These are phyloP conservation scores for Ophiostoma sp. DNA, from an alignment of 2,329 filamentous ascomycete species.

Conservation along the genomic window DNA sequence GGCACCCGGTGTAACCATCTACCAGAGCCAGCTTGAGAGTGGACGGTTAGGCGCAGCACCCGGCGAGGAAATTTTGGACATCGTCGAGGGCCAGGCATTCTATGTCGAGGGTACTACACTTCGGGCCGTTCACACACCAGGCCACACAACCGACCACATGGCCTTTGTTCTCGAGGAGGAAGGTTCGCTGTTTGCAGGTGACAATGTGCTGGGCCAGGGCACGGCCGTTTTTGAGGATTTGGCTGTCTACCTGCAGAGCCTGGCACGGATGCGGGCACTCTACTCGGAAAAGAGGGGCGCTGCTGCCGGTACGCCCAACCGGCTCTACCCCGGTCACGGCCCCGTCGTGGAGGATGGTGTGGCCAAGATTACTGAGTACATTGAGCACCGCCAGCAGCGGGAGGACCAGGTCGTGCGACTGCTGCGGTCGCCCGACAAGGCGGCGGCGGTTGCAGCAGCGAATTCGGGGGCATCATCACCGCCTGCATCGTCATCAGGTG, in stretches of 20 bases:
- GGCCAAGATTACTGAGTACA: constrained; percentile 76
- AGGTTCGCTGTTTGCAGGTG: constrained; percentile 69
- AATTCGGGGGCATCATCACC: background rate
- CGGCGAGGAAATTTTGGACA: constrained; percentile 32
- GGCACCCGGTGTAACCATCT: constrained; percentile 62
- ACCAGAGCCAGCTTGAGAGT: constrained; percentile 56
- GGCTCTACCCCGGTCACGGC: constrained; percentile 87
- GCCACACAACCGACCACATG: constrained; percentile 72
- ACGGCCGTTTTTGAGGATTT: constrained; percentile 73
- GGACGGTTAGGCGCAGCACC: constrained; percentile 33
- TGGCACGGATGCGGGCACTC: constrained; percentile 60
- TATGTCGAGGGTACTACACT: constrained; percentile 57
- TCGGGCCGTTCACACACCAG: constrained; percentile 64
- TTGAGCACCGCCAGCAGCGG: constrained; percentile 74
- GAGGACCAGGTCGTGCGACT: constrained; percentile 75
- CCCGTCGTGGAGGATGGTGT: constrained; percentile 72
- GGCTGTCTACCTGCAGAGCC: constrained; percentile 58
- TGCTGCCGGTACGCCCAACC: constrained; percentile 52
- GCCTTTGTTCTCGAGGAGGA: constrained; percentile 62
- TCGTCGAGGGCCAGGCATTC: constrained; percentile 53
- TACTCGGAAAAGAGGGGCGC: constrained; percentile 65
- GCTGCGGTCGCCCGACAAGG: constrained; percentile 45
- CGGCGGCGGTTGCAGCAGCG: background rate
- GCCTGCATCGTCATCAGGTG: background rate
- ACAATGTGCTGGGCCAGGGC: constrained; percentile 73